Conservation (phyloP, 208 protist genomes). For the Naegleria gruberi region DNA sequence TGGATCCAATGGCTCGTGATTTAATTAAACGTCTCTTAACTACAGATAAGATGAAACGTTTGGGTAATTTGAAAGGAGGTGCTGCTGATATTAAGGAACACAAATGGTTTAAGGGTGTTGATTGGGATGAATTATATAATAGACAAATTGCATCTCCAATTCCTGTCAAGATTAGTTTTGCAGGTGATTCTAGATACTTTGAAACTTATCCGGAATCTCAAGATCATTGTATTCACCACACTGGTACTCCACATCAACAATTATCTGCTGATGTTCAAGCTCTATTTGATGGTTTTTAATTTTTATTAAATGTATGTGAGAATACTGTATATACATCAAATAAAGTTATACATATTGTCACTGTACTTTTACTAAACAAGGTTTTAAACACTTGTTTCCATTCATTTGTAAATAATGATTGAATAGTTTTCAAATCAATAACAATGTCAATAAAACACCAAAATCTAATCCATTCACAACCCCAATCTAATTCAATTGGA, state of each 20-base stretch:
- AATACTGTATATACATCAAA: constrained; percentile 14
- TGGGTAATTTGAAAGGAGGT: constrained; percentile 71
- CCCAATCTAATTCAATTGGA: not conserved
- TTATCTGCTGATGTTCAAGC: constrained; percentile 13
- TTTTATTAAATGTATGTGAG: not conserved
- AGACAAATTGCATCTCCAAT: not conserved
- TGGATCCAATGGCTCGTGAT: constrained; percentile 58
- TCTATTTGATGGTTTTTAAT: not conserved
- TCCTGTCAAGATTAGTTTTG: not conserved
- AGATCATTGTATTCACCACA: not conserved
- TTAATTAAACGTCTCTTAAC: constrained; percentile 54
- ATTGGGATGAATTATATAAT: constrained; percentile 55
- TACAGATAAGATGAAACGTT: constrained; percentile 53
- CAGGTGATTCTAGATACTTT: constrained; percentile 16
- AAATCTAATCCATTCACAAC: constrained; percentile 2
- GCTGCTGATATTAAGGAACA: constrained; percentile 87
- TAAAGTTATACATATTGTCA: not conserved
- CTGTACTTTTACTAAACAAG: not conserved
- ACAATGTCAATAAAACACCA: not conserved
- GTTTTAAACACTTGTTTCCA: not conserved
- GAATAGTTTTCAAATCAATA: not conserved
- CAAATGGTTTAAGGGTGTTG: constrained; percentile 85
- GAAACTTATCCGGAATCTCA: not conserved
- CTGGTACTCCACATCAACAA: not conserved
- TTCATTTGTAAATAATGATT: too few relatives aligned